These are phyloP conservation scores for Corymbia maculata DNA, from an alignment of 345 rosid genomes.

Conservation along the genomic window DNA sequence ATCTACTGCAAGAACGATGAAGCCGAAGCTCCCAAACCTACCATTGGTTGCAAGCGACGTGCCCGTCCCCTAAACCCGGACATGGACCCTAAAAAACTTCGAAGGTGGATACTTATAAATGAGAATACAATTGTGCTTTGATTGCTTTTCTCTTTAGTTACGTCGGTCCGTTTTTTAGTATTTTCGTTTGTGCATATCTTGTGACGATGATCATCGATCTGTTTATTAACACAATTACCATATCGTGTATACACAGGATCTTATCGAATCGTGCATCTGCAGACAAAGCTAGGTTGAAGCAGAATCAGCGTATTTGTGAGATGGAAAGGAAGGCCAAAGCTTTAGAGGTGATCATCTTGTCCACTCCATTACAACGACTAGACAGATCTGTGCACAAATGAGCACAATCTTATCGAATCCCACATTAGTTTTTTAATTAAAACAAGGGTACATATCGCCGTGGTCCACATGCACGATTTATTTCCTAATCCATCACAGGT, in stretches of 20 bases:
- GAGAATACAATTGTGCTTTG: background rate
- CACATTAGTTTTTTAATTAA: background rate
- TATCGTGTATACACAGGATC: conserved; percentile 9
- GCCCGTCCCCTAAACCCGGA: background rate
- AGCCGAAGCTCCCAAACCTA: background rate
- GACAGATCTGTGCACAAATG: background rate
- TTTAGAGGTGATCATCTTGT: conserved; percentile 12
- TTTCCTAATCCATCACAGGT: background rate
- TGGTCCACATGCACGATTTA: background rate
- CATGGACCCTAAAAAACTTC: conserved; percentile 20
- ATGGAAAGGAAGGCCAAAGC: conserved; percentile 9
- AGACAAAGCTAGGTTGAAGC: conserved; percentile 12
- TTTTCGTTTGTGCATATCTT: background rate
- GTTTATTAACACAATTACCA: background rate
- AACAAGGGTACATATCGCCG: background rate
- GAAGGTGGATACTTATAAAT: conserved; percentile 1
- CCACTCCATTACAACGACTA: background rate
- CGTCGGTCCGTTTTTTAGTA: background rate
- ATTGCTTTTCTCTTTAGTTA: background rate
- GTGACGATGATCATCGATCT: background rate
- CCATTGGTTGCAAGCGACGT: background rate
- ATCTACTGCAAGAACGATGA: background rate
- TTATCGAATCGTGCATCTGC: conserved; percentile 24
- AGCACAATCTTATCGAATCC: background rate
- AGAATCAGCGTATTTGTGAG: background rate